phyloP scores from a whole-genome alignment of 2,329 filamentous ascomycete species.

The Colletotrichum eleusines region DNA sequence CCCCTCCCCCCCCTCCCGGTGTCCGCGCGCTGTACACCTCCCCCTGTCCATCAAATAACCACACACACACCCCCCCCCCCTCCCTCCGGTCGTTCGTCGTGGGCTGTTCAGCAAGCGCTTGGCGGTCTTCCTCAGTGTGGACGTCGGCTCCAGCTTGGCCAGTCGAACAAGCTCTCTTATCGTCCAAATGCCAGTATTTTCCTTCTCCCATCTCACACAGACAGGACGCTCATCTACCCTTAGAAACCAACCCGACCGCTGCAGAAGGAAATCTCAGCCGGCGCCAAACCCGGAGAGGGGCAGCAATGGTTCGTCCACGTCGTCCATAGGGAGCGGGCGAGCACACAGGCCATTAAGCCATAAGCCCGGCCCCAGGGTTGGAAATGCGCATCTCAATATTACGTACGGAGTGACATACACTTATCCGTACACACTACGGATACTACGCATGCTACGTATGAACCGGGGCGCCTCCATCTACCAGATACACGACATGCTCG shows the following conservation, averaged over 20 bases:
- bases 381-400: constrained; percentile 1
- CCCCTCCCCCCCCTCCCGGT: background rate
- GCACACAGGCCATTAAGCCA: constrained; percentile 2
- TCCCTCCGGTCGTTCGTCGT: background rate
- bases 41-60: background rate
- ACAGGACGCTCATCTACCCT: background rate
- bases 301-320: constrained; percentile 1
- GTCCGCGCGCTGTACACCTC: constrained; percentile 7
- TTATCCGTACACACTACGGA: background rate
- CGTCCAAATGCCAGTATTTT: background rate
- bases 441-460: background rate
- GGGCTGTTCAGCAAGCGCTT: constrained; percentile 24
- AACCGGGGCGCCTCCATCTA: constrained; percentile 23
- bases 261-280: background rate
- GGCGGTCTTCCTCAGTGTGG: constrained; percentile 26
- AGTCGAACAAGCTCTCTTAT: constrained; percentile 1
- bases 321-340: background rate
- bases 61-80: constrained; percentile 13
- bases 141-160: background rate
- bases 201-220: background rate
- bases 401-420: too few species aligned
- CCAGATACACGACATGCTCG: constrained; percentile 23
- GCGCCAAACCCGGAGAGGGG: constrained; percentile 22
- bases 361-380: too few species aligned
- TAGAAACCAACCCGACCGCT: background rate